Percentiles rank a stretch among this genome's conserved stretches.
phyloP scores from a whole-genome alignment of 2,329 filamentous ascomycete genomes.

The Cryoendolithus antarcticus region DNA sequence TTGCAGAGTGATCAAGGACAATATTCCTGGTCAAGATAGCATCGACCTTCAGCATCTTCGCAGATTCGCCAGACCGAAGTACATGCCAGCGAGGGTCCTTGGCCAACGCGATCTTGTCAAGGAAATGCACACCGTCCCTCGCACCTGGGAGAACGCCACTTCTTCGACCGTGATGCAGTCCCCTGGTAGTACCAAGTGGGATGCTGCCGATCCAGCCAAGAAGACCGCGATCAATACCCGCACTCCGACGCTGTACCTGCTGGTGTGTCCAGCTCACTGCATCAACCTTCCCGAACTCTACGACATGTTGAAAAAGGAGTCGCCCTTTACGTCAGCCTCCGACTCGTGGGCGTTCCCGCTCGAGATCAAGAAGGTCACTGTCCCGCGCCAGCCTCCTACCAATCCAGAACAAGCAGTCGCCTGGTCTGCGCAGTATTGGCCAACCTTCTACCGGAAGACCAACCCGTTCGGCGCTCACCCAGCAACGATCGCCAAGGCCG shows the following conservation, averaged over 20 bases:
- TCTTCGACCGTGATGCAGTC: constrained; percentile 19
- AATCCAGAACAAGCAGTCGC: constrained; percentile 61
- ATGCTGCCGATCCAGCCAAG: constrained; percentile 47
- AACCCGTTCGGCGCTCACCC: constrained; percentile 79
- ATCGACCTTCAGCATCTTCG: constrained; percentile 49
- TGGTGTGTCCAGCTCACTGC: constrained; percentile 38
- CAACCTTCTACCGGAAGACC: constrained; percentile 73
- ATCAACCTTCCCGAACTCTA: constrained; percentile 45
- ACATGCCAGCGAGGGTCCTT: constrained; percentile 22
- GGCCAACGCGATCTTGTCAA: constrained; percentile 21
- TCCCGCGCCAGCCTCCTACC: constrained; percentile 62
- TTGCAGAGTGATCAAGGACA: constrained; percentile 33
- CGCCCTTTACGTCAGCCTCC: constrained; percentile 27
- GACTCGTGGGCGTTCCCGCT: constrained; percentile 29
- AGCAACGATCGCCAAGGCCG: constrained; percentile 56
- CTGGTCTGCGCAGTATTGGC: constrained; percentile 72
- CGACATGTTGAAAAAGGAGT: constrained; percentile 24
- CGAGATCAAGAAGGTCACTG: constrained; percentile 51
- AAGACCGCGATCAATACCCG: constrained; percentile 36
- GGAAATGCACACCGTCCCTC: constrained; percentile 21
- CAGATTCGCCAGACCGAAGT: constrained; percentile 54
- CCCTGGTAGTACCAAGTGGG: constrained; percentile 28
- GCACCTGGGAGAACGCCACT: constrained; percentile 18
- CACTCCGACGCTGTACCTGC: constrained; percentile 34
- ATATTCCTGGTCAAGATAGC: constrained; percentile 30